Conservation (phyloP, 192 early-diverging fungal species). For the Entophlyctis luteolus region DNA sequence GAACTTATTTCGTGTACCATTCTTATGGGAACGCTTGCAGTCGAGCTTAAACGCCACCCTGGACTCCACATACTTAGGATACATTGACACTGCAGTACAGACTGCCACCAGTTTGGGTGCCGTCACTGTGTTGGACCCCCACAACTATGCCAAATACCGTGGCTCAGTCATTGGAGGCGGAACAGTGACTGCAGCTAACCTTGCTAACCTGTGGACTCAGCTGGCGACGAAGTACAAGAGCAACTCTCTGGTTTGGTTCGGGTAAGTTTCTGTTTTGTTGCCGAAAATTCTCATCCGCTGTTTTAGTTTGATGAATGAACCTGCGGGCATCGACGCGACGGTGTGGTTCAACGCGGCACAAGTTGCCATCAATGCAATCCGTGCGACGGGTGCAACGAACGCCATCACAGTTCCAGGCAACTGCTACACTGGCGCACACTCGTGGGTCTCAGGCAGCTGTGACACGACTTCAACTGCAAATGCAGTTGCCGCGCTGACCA, state of each 20-base stretch:
- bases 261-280: neutral
- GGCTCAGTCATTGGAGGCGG: constrained; percentile 5
- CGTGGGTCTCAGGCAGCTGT: constrained; percentile 21
- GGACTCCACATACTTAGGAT: constrained; percentile 1
- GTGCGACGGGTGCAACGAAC: constrained; percentile 29
- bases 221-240: neutral
- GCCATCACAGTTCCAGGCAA: constrained; percentile 31
- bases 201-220: constrained; percentile 23
- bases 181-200: constrained; percentile 7
- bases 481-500: constrained; percentile 5
- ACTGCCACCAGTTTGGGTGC: constrained; percentile 12
- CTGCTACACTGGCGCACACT: constrained; percentile 28
- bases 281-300: constrained; percentile 4
- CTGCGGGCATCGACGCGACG: neutral
- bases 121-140: constrained; percentile 14
- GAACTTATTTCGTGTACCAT: constrained; percentile 28
- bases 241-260: constrained; percentile 6
- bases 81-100: constrained; percentile 5
- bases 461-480: constrained; percentile 1
- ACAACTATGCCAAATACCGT: constrained; percentile 28
- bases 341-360: constrained; percentile 10
- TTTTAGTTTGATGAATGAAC: constrained; percentile 34
- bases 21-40: constrained; percentile 26
- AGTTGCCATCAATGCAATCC: constrained; percentile 32
- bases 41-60: constrained; percentile 11